Base-by-base conservation (phyloP, 2,329 filamentous ascomycete species). In the Fusarium ramigenum region DNA sequence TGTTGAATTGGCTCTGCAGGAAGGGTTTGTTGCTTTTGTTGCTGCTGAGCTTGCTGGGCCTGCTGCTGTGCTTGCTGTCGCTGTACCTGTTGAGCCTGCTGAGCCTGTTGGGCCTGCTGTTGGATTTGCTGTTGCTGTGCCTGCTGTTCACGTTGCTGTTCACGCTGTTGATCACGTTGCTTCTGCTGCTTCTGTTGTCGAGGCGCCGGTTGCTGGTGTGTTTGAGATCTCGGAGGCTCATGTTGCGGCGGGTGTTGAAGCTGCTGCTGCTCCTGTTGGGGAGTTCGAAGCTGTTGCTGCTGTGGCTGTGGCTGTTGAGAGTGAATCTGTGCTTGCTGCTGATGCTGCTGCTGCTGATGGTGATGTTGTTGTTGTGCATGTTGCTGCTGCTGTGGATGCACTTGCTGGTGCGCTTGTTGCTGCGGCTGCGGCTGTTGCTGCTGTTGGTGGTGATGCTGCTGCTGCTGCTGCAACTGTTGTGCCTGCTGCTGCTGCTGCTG, bases 161-260 rank as follows among this genome's bases (percentile, higher is more conserved):
- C 82, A 19, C 81, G 80, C 39, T 82, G 82, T 40, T 81, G 81
- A 5, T 79, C 78, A 30, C 79, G 78, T 34, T 78, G 78, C 25
- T 79, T 80, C 37, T 80, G 80, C 49, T 72, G 71, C 39, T 74
- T 70, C 52, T 73, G 65, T 42, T 57, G 79, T 75, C 64, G 82
- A n/a, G 78, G 76, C 12, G 79, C 78, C 30, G 76, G 73, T n/a
- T 77, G 75, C 39, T 79, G 78, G 11, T 78, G 81, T 30, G 80
- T 73, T 30, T 79, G 78, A 5, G 70, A 73, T 30, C 71, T 70
- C n/a, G 68, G 60, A 12, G 74, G 64, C 25, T 73, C 66, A 32
- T 82, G 80, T 25, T 79, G 78, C 19, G 75, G 74, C 21, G 68
- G 68, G 39, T 75, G 76, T 44, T 76, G 77, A n/a, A 76, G 67